phyloP scores from a whole-genome alignment of 2,329 filamentous ascomycete genomes.

The Rhinocladiella similis region DNA sequence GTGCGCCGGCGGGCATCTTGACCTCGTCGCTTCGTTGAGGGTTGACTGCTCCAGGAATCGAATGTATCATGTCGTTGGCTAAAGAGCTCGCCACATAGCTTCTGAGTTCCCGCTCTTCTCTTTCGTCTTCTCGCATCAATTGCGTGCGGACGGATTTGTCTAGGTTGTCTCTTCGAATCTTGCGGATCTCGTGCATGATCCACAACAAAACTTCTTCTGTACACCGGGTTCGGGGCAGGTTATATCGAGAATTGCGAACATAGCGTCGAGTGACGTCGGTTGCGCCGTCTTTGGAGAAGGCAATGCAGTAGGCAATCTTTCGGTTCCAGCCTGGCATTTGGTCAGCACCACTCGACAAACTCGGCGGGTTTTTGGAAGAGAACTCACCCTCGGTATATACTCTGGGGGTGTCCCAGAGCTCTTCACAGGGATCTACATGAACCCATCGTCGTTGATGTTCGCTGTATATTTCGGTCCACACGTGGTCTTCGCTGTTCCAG shows the following conservation, averaged over 20 bases:
- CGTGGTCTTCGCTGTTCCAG: conserved; percentile 96
- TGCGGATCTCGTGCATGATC: conserved; percentile 88
- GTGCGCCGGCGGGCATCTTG: conserved; percentile 41
- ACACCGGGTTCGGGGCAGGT: conserved; percentile 73
- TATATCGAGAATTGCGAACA: conserved; percentile 51
- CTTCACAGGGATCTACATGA: conserved; percentile 94
- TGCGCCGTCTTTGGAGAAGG: conserved; percentile 86
- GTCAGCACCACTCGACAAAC: neutral
- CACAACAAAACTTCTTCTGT: conserved; percentile 88
- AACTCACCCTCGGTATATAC: conserved; percentile 78
- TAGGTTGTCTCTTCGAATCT: conserved; percentile 78
- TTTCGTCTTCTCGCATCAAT: conserved; percentile 49
- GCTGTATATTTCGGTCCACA: conserved; percentile 97
- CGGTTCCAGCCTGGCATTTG: conserved; percentile 72
- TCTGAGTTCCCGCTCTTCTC: conserved; percentile 49
- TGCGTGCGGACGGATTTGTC: conserved; percentile 72
- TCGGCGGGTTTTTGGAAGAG: too few species aligned
- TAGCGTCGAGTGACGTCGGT: conserved; percentile 69
- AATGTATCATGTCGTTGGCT: conserved; percentile 46
- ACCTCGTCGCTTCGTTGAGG: conserved; percentile 37
- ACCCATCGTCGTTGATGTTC: conserved; percentile 92
- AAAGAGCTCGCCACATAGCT: conserved; percentile 47
- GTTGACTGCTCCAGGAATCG: conserved; percentile 36
- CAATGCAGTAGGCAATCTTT: conserved; percentile 95
- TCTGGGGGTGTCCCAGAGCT: conserved; percentile 89